Conservation (phyloP, 2,329 filamentous ascomycete genomes). For the Clonostachys solani region DNA sequence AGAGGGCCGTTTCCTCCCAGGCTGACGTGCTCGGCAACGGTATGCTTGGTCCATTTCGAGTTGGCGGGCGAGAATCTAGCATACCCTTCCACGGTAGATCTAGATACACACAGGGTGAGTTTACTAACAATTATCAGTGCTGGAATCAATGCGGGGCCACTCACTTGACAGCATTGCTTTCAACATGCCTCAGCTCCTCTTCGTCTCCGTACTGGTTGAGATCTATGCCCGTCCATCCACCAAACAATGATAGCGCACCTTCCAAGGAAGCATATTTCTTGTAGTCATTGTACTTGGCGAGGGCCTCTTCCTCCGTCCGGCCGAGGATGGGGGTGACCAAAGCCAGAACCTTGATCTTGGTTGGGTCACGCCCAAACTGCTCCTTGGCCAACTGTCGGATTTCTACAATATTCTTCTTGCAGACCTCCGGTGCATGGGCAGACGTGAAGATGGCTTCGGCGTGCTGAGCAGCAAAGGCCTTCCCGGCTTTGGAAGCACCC, state of each 20-base stretch:
- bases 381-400: constrained; percentile 51
- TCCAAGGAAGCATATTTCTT: constrained; percentile 54
- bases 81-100: constrained; percentile 49
- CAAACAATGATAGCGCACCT: constrained; percentile 66
- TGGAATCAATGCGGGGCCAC: no score
- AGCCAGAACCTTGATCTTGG: constrained; percentile 63
- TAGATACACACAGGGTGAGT: constrained; percentile 13
- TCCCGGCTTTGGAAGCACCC: constrained; percentile 62
- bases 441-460: constrained; percentile 70
- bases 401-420: constrained; percentile 58
- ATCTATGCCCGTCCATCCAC: constrained; percentile 66
- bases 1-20: constrained; percentile 64
- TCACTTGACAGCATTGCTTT: constrained; percentile 52
- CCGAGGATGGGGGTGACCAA: constrained; percentile 63
- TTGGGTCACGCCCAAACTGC: constrained; percentile 51
- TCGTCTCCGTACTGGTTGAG: constrained; percentile 57
- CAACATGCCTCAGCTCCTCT: constrained; percentile 57
- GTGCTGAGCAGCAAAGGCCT: constrained; percentile 63
- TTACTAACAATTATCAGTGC: background rate
- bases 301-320: constrained; percentile 60
- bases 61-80: constrained; percentile 53
- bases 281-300: constrained; percentile 58
- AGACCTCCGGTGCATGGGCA: constrained; percentile 57
- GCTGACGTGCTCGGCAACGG: constrained; percentile 62
- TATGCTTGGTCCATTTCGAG: constrained; percentile 68